phyloP scores from a whole-genome alignment of 192 early-diverging fungal genomes.

The Chytriomyces hyalinus region DNA sequence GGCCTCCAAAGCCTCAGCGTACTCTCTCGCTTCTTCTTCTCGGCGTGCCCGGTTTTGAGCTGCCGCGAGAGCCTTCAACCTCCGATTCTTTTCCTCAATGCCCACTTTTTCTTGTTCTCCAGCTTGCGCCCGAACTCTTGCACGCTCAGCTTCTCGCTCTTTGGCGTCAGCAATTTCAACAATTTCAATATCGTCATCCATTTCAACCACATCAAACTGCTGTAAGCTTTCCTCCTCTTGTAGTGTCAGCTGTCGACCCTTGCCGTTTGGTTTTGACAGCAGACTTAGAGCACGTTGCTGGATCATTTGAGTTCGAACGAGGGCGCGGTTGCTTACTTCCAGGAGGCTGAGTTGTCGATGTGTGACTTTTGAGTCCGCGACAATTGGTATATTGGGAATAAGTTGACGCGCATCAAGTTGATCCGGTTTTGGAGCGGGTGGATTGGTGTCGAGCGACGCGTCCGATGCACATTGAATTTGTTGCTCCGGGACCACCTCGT shows the following conservation, averaged over 20 bases:
- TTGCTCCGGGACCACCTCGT: neutral
- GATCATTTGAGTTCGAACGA: neutral
- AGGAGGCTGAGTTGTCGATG: neutral
- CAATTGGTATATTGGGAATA: neutral
- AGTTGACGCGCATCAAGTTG: neutral
- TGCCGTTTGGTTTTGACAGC: neutral
- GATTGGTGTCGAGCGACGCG: neutral
- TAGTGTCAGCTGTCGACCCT: neutral
- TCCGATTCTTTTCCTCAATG: conserved; percentile 24
- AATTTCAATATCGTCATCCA: conserved; percentile 20
- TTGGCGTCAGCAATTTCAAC: conserved; percentile 6
- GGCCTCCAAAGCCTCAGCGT: conserved; percentile 22
- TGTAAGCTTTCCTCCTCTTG: neutral
- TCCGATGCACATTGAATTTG: neutral
- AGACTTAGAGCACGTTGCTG: neutral
- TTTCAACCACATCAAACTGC: neutral
- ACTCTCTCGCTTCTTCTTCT: conserved; percentile 21
- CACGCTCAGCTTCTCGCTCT: neutral
- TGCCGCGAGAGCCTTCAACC: conserved; percentile 4
- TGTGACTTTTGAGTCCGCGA: neutral
- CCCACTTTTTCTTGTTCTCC: neutral
- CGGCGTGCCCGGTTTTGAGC: conserved; percentile 12
- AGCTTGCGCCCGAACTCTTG: neutral
- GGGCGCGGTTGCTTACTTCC: neutral
- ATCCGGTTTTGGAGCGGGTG: neutral